Percentiles rank a stretch among this genome's conserved stretches.
These are phyloP conservation scores for Sphaerulina vaccinii DNA, from an alignment of 2,329 filamentous ascomycete species.

Conservation along the genomic window DNA sequence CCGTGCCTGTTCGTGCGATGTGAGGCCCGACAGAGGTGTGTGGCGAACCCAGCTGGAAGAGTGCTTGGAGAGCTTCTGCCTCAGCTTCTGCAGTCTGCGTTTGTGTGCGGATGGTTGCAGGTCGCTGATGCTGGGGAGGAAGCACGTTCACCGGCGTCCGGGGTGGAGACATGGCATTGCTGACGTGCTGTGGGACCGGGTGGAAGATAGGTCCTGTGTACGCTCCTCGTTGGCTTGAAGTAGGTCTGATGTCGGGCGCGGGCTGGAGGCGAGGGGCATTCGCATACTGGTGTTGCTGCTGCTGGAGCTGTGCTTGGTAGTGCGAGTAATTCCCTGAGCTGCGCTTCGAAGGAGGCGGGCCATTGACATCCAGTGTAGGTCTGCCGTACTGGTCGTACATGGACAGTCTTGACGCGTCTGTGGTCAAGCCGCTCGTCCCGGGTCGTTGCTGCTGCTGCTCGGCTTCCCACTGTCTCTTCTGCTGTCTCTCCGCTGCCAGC, in stretches of 20 bases:
- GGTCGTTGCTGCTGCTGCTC: constrained; percentile 31
- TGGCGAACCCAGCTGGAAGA: constrained; percentile 70
- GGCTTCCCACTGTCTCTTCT: constrained; percentile 29
- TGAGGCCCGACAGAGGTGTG: constrained; percentile 27
- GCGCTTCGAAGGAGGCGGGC: constrained; percentile 34
- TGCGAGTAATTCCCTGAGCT: constrained; percentile 33
- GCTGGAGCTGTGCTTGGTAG: constrained; percentile 16
- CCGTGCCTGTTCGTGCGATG: constrained; percentile 38
- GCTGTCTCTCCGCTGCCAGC: constrained; percentile 64
- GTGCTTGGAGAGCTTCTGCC: constrained; percentile 76
- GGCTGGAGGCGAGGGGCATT: constrained; percentile 27
- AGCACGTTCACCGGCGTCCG: constrained; percentile 35
- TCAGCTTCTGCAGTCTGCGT: constrained; percentile 68
- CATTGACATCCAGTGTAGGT: constrained; percentile 15
- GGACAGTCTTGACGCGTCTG: constrained; percentile 29
- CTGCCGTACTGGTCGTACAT: constrained; percentile 30
- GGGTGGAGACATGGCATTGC: constrained; percentile 34
- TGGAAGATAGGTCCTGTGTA: constrained; percentile 14
- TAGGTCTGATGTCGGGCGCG: constrained; percentile 34
- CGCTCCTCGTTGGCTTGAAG: constrained; percentile 16
- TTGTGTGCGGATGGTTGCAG: constrained; percentile 63
- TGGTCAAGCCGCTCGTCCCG: constrained; percentile 31
- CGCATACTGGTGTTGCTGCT: constrained; percentile 12
- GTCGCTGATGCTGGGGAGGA: constrained; percentile 25
- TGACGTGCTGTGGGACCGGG: constrained; percentile 9